Base-by-base conservation (phyloP, 768 basidiomycete genomes). In the Russula vinacea region DNA sequence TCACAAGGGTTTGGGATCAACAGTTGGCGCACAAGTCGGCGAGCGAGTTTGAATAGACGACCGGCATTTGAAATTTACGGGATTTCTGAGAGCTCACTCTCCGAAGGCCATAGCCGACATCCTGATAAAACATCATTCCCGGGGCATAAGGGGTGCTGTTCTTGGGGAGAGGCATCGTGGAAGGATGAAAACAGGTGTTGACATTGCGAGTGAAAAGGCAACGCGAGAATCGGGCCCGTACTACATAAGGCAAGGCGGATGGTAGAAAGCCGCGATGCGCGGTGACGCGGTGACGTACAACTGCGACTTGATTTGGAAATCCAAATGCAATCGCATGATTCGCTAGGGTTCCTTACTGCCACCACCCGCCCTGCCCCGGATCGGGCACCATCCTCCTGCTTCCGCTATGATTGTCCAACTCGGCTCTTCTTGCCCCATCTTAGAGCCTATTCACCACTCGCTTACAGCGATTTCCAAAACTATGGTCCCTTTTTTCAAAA, bases 371-470 rank as follows among this genome's bases (percentile, higher is more conserved):
- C 24, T 32, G 42, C 13, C 17, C 52, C 33, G 42, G 14, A 5
- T 52, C 52, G 33, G n/a, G n/a, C n/a, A 11, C 11, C 50, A 14
- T 2, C 40, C 51, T 2, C 10, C 22, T n/a, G n/a, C 5, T 11
- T 2, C 56, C 24, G 45, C 24, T 58, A 56, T 66, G 55, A 64
- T 56, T 39, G n/a, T 52, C 40, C 17, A 61, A 67, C 24, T 59
- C 50, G 9, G 49, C 58, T 35, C 42, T 29, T 22, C 13, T n/a
- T n/a, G 0, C 52, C 19, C 33, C 52, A 19, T 16, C 47, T 49
- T 29, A 65, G 62, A 33, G 37, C 61, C 1, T 73, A 71, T 64
- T 70, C 76, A 33, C 70, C 73, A 10, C 68, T 58, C 42, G 58
- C 70, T 0, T 58, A 71, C 29, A 37, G n/a, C n/a, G n/a, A n/a